A percentile compares a stretch with the other conserved stretches of the same genome.
phyloP scores from a whole-genome alignment of 345 rosid genomes.

The Eucalyptus polyanthemos region DNA sequence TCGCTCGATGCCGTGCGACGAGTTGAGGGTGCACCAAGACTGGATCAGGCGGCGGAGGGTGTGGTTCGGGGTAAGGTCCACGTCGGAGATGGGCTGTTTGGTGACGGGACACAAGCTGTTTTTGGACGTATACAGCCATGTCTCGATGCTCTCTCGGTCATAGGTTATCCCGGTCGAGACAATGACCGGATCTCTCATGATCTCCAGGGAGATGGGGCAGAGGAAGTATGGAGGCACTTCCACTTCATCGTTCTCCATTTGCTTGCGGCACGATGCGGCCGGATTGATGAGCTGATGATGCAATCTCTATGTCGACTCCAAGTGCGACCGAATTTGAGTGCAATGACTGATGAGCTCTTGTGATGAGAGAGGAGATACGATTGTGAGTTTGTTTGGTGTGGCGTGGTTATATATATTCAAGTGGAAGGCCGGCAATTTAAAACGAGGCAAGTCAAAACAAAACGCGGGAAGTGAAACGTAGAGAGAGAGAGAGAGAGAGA shows the following conservation, averaged over 20 bases:
- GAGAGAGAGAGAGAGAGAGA: neutral
- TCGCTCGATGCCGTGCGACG: conserved; percentile 59
- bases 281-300: neutral
- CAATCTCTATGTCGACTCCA: neutral
- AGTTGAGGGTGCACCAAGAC: conserved; percentile 88
- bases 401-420: neutral
- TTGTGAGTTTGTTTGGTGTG: neutral
- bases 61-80: conserved; percentile 65
- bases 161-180: conserved; percentile 10
- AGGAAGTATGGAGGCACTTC: neutral
- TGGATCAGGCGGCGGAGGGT: conserved; percentile 77
- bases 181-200: conserved; percentile 6
- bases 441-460: neutral
- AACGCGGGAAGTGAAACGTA: neutral
- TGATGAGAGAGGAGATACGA: neutral
- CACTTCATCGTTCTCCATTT: neutral
- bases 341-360: neutral
- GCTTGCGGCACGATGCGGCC: neutral
- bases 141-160: conserved; percentile 10
- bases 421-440: neutral
- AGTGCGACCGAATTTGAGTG: neutral
- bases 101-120: conserved; percentile 25
- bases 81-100: conserved; percentile 33
- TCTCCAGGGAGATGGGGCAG: conserved; percentile 6
- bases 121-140: neutral